Evolutionary conservation across 2,329 filamentous ascomycete species (phyloP), one percentile per base, ranked within the genome.

Genomic region (Fusarium sp.): DNA sequence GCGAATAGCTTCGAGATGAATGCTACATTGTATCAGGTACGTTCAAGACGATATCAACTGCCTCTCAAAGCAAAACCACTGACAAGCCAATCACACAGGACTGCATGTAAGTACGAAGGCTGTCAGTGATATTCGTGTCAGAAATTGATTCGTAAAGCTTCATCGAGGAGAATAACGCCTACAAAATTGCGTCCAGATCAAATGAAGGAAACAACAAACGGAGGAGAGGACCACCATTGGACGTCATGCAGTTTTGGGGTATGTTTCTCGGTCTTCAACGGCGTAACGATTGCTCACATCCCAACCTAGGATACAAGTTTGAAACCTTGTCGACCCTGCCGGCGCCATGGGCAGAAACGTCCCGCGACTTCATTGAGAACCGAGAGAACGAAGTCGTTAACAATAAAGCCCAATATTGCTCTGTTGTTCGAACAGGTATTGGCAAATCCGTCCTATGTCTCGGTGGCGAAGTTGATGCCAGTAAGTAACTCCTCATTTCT

Each of bases 381-480:
- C 90, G 96, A 32, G 89, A 92, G 45, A 80, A 89, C 5, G 85
- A 92, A 59, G 77, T 91, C 12, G 95, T 98, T 53, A 95, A 91
- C 80, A 99, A 98, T 80, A 90, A 94, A 77, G 92, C 93, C 2
- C 96, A 99, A 78, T 98, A 98, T 84, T 99, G 96, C 83, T 98
- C 95, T 5, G 89, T 99, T 23, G 95, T 97, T 2, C 90, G 91
- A 40, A 98, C 95, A 0, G 93, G 93, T 1, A 92, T 99, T 60
- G 95, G 95, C 4, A 89, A 89, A 50, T 87, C 89, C 2, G 86
- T 87, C 20, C 83, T 98, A 60, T 89, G 97, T 64, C 87, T 99
- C 3, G 96, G 94, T 30, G 96, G 96, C 37, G 96, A 99, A 83
- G 95, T 99, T 20, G 96, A 99, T 80, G 93, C 92, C 38, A 89